Evolutionary conservation across 148 eudicot species (phyloP).

Genomic region (Oxyria digyna): DNA sequence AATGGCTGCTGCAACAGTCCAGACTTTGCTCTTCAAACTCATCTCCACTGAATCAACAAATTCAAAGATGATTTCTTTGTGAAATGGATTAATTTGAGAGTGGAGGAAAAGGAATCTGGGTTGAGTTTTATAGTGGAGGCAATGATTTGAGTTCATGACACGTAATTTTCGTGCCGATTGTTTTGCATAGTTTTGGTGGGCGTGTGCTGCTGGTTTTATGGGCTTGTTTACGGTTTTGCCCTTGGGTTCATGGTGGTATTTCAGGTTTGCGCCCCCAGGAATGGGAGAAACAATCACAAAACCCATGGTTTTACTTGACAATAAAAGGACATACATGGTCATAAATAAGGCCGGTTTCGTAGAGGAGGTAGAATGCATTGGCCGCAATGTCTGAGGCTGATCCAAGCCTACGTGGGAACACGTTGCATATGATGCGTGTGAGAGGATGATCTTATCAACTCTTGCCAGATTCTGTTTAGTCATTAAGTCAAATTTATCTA

Average conservation of each 20-base stretch:
- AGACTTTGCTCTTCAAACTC: not conserved
- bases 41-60: not conserved
- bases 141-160: not conserved
- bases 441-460: too few species aligned
- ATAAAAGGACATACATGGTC: too few species aligned
- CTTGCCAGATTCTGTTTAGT: too few species aligned
- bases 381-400: too few species aligned
- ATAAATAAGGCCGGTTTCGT: too few species aligned
- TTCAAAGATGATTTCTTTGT: not conserved
- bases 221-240: not conserved
- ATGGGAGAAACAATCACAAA: not conserved
- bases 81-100: not conserved
- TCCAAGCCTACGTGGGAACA: too few species aligned
- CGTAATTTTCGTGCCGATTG: not conserved
- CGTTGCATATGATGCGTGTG: too few species aligned
- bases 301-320: not conserved
- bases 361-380: too few species aligned
- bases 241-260: not conserved
- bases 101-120: not conserved
- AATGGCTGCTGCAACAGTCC: not conserved
- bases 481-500: too few species aligned
- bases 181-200: not conserved
- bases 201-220: not conserved
- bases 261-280: not conserved
- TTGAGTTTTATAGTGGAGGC: not conserved